phyloP scores from a whole-genome alignment of 1,284 basidiomycete genomes.

The Erythrobasidium hasegawianum region DNA sequence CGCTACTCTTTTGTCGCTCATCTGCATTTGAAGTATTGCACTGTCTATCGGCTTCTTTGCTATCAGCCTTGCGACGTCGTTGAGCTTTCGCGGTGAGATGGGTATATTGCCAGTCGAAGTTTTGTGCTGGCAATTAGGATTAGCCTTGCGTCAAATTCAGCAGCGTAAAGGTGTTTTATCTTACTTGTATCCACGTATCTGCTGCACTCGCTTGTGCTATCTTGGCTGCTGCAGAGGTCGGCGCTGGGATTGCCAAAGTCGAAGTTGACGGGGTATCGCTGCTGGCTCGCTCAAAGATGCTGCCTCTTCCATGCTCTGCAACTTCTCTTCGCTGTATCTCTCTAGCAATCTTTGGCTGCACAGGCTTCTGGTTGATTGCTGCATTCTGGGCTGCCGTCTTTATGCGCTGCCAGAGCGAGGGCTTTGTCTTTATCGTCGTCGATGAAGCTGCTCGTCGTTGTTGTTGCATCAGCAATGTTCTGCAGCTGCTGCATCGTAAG shows the following conservation, averaged over 20 bases:
- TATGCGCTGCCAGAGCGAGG: slow-evolving; percentile 5
- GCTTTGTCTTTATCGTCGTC: slow-evolving; percentile 5
- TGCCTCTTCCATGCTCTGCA: slow-evolving; percentile 18
- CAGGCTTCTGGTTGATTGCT: slow-evolving; percentile 15
- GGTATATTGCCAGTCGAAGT: slow-evolving; percentile 87
- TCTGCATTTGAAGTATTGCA: slow-evolving; percentile 94
- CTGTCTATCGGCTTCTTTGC: slow-evolving; percentile 83
- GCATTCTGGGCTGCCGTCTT: slow-evolving; percentile 13
- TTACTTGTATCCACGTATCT: slow-evolving; percentile 27
- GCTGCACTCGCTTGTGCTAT: background rate
- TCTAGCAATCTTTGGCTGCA: slow-evolving; percentile 9
- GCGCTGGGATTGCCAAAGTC: background rate
- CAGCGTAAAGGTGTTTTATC: no score
- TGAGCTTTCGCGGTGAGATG: slow-evolving; percentile 87
- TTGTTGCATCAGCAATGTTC: background rate
- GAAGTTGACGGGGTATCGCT: background rate
- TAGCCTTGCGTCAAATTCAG: no score
- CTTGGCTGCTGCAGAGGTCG: background rate
- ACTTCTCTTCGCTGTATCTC: slow-evolving; percentile 18
- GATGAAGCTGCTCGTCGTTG: background rate
- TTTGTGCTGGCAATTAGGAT: slow-evolving; percentile 62
- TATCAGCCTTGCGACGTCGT: slow-evolving; percentile 81
- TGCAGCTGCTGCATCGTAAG: slow-evolving; percentile 13
- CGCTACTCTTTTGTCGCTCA: slow-evolving; percentile 78
- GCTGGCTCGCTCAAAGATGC: slow-evolving; percentile 15